Evolutionary conservation across 2,329 filamentous ascomycete genomes (phyloP).

Genomic region (Myriosclerotinia scirpicola): DNA sequence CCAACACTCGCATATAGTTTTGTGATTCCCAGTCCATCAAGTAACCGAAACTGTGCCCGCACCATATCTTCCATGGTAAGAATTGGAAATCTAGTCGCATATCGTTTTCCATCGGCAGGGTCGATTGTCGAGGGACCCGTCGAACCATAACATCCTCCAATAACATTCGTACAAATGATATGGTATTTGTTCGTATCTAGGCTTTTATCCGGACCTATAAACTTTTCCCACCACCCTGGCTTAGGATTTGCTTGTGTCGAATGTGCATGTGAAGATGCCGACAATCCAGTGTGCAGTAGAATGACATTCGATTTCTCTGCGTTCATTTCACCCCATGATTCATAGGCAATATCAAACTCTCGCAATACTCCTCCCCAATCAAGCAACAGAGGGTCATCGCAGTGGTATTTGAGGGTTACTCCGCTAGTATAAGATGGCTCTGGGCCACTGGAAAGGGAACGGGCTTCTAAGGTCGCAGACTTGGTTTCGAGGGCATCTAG

Average conservation of each 20-base stretch:
- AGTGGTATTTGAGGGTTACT: slow-evolving; percentile 76
- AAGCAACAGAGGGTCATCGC: slow-evolving; percentile 70
- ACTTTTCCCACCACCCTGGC: slow-evolving; percentile 98
- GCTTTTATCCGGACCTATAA: slow-evolving; percentile 83
- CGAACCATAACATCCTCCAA: slow-evolving; percentile 93
- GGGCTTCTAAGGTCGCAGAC: slow-evolving; percentile 69
- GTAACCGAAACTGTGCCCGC: slow-evolving; percentile 84
- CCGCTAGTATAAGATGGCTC: slow-evolving; percentile 94
- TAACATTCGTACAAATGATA: slow-evolving; percentile 93
- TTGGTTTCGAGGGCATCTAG: slow-evolving; percentile 80
- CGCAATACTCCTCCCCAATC: slow-evolving; percentile 95
- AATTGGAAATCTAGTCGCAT: slow-evolving; percentile 93
- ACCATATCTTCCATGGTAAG: slow-evolving; percentile 98
- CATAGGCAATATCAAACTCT: slow-evolving; percentile 87
- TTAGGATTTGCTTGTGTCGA: slow-evolving; percentile 85
- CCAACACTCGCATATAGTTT: slow-evolving; percentile 90
- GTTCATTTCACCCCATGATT: slow-evolving; percentile 86
- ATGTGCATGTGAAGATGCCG: slow-evolving; percentile 94
- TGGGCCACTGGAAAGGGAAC: slow-evolving; percentile 71
- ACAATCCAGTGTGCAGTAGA: slow-evolving; percentile 88
- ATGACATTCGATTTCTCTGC: slow-evolving; percentile 82
- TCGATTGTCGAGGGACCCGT: slow-evolving; percentile 86
- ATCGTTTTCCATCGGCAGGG: slow-evolving; percentile 81
- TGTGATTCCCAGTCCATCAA: slow-evolving; percentile 74
- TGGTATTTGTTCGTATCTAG: slow-evolving; percentile 91